Conservation (phyloP, 1,284 basidiomycete genomes). For the Tausonia pullulans region DNA sequence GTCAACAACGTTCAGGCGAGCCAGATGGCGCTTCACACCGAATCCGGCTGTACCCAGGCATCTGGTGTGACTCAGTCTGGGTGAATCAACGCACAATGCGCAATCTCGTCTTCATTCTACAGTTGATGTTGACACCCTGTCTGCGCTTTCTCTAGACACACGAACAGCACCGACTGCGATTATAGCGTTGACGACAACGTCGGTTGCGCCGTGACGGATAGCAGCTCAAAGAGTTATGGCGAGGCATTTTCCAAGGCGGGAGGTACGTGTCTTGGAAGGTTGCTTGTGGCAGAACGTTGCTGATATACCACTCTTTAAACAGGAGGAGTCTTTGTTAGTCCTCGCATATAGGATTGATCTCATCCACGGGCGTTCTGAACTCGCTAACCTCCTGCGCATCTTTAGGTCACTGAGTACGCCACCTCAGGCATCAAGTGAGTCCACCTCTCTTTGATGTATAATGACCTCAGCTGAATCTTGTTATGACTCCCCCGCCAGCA, state of each 20-base stretch:
- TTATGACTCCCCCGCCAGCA: slow-evolving; percentile 33
- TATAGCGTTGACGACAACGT: slow-evolving; percentile 21
- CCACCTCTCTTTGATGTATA: background rate
- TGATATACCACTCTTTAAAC: background rate
- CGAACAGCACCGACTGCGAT: slow-evolving; percentile 27
- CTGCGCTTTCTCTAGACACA: slow-evolving; percentile 19
- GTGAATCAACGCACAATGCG: background rate
- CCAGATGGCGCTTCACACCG: slow-evolving; percentile 5
- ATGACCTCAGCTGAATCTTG: background rate
- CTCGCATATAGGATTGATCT: no score
- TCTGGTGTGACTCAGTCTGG: slow-evolving; percentile 17
- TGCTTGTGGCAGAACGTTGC: background rate
- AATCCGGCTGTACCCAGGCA: slow-evolving; percentile 20
- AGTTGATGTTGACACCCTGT: no score
- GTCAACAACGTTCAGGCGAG: slow-evolving; percentile 18
- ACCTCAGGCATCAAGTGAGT: slow-evolving; percentile 50
- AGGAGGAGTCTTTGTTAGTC: slow-evolving; percentile 40
- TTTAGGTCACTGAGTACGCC: slow-evolving; percentile 49
- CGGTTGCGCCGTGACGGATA: slow-evolving; percentile 11
- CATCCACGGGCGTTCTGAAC: no score
- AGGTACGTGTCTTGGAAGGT: slow-evolving; percentile 50
- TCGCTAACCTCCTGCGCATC: no score
- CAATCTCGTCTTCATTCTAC: no score
- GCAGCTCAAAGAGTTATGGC: slow-evolving; percentile 51
- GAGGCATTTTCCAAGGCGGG: slow-evolving; percentile 49